phyloP scores from a whole-genome alignment of 2,329 filamentous ascomycete species.

The Blastomyces parvus region DNA sequence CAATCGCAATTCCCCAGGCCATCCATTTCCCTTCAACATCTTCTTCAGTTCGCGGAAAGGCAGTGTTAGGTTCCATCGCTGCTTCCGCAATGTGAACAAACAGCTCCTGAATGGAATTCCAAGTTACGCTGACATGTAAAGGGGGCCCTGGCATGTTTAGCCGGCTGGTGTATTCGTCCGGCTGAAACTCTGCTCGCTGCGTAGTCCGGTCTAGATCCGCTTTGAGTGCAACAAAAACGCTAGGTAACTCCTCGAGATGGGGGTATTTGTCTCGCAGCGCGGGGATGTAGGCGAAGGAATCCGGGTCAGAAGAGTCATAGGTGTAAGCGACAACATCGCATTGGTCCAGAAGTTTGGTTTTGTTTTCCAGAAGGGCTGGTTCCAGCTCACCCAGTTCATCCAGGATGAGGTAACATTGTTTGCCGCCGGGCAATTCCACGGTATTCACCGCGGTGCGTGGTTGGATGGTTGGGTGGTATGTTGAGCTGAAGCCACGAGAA shows the following conservation, averaged over 20 bases:
- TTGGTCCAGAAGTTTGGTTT: slow-evolving; percentile 68
- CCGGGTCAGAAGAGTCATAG: slow-evolving; percentile 93
- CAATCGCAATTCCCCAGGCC: slow-evolving; percentile 74
- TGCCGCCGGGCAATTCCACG: slow-evolving; percentile 88
- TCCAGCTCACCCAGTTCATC: slow-evolving; percentile 95
- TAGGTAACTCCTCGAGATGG: slow-evolving; percentile 77
- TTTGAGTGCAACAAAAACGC: slow-evolving; percentile 87
- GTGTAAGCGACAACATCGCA: slow-evolving; percentile 93
- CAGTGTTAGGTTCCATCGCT: slow-evolving; percentile 78
- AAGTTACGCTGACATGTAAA: slow-evolving; percentile 87
- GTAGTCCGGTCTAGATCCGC: slow-evolving; percentile 94
- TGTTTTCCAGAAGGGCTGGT: slow-evolving; percentile 86
- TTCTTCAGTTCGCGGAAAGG: slow-evolving; percentile 82
- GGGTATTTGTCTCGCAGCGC: slow-evolving; percentile 68
- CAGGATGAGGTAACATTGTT: slow-evolving; percentile 92
- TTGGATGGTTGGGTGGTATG: slow-evolving; percentile 91
- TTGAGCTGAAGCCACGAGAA: slow-evolving; percentile 70
- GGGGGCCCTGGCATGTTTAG: slow-evolving; percentile 78
- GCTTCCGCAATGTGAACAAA: slow-evolving; percentile 88
- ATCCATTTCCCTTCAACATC: slow-evolving; percentile 68
- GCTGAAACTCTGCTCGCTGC: slow-evolving; percentile 83
- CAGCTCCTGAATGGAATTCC: slow-evolving; percentile 86
- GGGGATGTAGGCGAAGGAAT: slow-evolving; percentile 88
- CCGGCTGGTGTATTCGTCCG: slow-evolving; percentile 77
- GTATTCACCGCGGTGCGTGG: slow-evolving; percentile 90